Percentiles rank a stretch among this genome's conserved stretches.
These are phyloP conservation scores for Hypoxylon sp. DNA, from an alignment of 2,329 filamentous ascomycete genomes.

Conservation along the genomic window DNA sequence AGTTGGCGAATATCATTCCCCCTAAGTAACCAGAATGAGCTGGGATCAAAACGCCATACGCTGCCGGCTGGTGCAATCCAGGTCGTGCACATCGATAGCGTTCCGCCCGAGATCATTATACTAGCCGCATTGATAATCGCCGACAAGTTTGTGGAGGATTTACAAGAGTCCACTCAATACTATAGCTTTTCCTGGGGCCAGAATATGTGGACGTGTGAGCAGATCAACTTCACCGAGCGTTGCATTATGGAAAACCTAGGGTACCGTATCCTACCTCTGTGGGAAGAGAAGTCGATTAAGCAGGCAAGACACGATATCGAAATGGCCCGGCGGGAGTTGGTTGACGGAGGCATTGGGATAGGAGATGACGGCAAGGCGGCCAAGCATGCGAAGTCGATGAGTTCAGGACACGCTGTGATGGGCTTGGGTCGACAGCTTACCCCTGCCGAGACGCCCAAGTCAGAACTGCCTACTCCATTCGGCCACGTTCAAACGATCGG, in stretches of 20 bases:
- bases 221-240: conserved; percentile 75
- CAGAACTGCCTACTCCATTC: conserved; percentile 49
- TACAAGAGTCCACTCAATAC: conserved; percentile 66
- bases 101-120: conserved; percentile 74
- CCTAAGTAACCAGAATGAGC: conserved; percentile 54
- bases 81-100: conserved; percentile 70
- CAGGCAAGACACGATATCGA: conserved; percentile 76
- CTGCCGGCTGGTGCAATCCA: conserved; percentile 58
- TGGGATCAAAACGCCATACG: conserved; percentile 60
- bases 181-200: conserved; percentile 70
- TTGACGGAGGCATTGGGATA: conserved; percentile 47
- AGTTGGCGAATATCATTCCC: conserved; percentile 74
- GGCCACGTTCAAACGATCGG: conserved; percentile 40
- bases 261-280: conserved; percentile 75
- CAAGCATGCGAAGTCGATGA: conserved; percentile 59
- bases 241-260: conserved; percentile 75
- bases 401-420: conserved; percentile 58
- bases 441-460: conserved; percentile 59
- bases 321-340: conserved; percentile 64
- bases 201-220: conserved; percentile 70
- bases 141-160: conserved; percentile 76
- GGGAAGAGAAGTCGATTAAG: conserved; percentile 68
- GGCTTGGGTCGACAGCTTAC: conserved; percentile 60
- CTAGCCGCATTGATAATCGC: conserved; percentile 75
- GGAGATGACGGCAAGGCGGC: conserved; percentile 43